A percentile compares a stretch with the other conserved stretches of the same genome.
phyloP scores from a whole-genome alignment of 345 rosid genomes.

The Corymbia maculata region DNA sequence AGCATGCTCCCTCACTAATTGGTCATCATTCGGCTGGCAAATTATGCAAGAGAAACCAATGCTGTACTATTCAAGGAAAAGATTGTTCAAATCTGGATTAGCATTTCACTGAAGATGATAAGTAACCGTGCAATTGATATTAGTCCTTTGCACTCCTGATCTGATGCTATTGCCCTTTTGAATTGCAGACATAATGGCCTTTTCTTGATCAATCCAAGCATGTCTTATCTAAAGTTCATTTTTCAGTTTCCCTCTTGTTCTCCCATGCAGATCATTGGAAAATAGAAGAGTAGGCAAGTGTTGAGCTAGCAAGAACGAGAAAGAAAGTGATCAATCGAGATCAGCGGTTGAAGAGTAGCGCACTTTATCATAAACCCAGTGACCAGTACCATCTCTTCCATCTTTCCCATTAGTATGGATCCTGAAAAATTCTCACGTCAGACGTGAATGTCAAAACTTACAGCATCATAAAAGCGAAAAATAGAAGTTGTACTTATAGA shows the following conservation, averaged over 20 bases:
- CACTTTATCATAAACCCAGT: conserved; percentile 87
- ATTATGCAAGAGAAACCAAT: neutral
- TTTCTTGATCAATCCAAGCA: neutral
- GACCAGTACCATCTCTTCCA: conserved; percentile 93
- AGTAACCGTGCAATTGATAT: neutral
- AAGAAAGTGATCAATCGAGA: neutral
- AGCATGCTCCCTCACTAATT: neutral
- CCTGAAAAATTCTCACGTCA: conserved; percentile 19
- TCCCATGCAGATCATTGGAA: neutral
- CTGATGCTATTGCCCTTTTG: neutral
- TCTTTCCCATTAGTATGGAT: conserved; percentile 85
- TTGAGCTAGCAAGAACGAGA: neutral
- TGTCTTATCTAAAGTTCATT: neutral
- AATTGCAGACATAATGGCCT: neutral
- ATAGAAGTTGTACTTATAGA: neutral
- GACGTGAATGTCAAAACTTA: neutral
- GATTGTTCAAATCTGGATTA: neutral
- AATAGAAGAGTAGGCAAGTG: neutral
- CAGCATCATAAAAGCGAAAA: neutral
- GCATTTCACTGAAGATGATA: neutral
- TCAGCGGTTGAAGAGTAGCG: neutral
- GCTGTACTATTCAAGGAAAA: neutral
- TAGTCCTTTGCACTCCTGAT: neutral
- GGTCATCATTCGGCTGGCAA: neutral
- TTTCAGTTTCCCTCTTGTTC: neutral